Evolutionary conservation across 2,329 filamentous ascomycete genomes (phyloP).

Genomic region (Thelonectria blattea): DNA sequence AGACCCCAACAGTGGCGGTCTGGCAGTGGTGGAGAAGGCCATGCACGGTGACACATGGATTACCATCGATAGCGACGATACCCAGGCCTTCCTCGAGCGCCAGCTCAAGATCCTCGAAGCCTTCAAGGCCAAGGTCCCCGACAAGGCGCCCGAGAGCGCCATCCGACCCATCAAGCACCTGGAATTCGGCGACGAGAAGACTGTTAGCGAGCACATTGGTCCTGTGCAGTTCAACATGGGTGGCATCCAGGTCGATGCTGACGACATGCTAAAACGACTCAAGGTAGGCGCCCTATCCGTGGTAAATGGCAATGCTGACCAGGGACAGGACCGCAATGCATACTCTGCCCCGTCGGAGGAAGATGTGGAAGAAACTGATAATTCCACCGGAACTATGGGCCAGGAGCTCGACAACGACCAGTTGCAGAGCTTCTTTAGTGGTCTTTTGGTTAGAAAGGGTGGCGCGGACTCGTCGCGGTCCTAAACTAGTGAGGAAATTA

Average conservation of each 20-base stretch:
- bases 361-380: constrained; percentile 46
- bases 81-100: constrained; percentile 76
- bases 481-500: constrained; percentile 11
- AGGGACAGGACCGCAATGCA: constrained; percentile 60
- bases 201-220: constrained; percentile 81
- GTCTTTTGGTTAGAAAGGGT: constrained; percentile 62
- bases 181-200: constrained; percentile 51
- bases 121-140: constrained; percentile 60
- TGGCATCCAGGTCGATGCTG: constrained; percentile 93
- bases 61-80: constrained; percentile 58
- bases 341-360: constrained; percentile 55
- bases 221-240: constrained; percentile 98
- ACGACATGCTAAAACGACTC: constrained; percentile 87
- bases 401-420: constrained; percentile 59
- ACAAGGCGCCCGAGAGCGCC: constrained; percentile 45
- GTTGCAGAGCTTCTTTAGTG: constrained; percentile 64
- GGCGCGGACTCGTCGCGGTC: constrained; percentile 27
- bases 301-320: constrained; percentile 28
- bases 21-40: constrained; percentile 48
- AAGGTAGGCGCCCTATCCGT: constrained; percentile 62
- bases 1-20: constrained; percentile 70
- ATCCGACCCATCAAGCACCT: constrained; percentile 34
- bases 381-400: constrained; percentile 49
- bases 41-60: constrained; percentile 46
- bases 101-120: constrained; percentile 79